These are phyloP conservation scores for Nannochloropsis gaditana DNA, from an alignment of 108 stramenopile species.

Conservation along the genomic window DNA sequence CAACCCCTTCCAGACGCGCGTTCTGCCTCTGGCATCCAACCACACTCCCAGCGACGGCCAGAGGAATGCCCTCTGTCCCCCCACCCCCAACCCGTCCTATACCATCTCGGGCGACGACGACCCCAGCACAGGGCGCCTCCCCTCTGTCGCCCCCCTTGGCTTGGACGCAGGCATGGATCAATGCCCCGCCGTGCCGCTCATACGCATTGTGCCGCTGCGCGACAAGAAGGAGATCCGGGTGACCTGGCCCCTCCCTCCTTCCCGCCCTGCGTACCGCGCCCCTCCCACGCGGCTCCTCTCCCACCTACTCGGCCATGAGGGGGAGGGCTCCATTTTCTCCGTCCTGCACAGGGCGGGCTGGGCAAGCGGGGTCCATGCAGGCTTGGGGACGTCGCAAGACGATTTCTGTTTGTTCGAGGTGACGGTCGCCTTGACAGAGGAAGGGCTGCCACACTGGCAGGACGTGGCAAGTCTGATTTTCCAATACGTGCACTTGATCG, in stretches of 20 bases:
- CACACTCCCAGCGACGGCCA: not conserved
- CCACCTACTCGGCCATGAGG: constrained; percentile 72
- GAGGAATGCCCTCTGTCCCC: no score
- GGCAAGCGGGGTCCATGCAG: constrained; percentile 67
- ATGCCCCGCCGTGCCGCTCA: not conserved
- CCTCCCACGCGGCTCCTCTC: constrained; percentile 45
- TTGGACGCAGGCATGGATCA: not conserved
- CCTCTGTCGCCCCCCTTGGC: not conserved
- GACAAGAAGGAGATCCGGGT: constrained; percentile 4
- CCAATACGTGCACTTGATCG: constrained; percentile 28
- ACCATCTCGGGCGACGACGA: not conserved
- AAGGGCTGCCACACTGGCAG: constrained; percentile 27
- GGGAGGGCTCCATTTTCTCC: constrained; percentile 59
- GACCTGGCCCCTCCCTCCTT: constrained; percentile 36
- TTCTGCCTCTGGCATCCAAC: not conserved
- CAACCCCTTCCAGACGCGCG: not conserved
- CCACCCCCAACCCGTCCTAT: not conserved
- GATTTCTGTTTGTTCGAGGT: constrained; percentile 42
- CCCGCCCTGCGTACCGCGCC: constrained; percentile 21
- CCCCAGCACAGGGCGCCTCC: not conserved
- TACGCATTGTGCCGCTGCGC: not conserved
- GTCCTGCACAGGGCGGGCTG: constrained; percentile 70
- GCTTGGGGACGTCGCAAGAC: constrained; percentile 48
- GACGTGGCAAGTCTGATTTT: constrained; percentile 33
- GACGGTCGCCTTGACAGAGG: constrained; percentile 30